These are phyloP conservation scores for Dothistroma septosporum DNA, from an alignment of 2,329 filamentous ascomycete species.

Conservation along the genomic window DNA sequence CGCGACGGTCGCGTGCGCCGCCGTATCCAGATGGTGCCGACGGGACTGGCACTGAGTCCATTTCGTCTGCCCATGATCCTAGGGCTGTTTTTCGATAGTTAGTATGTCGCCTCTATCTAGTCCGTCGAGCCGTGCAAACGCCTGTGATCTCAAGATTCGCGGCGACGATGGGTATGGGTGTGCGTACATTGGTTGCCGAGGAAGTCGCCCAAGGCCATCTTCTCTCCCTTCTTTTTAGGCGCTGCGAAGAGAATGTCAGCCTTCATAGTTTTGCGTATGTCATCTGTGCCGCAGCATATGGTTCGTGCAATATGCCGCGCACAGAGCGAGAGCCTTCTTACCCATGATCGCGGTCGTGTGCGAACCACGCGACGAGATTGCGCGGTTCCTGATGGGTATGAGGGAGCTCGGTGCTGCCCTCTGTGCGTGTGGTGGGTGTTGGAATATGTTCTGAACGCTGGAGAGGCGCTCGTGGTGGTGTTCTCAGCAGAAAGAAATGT, in stretches of 20 bases:
- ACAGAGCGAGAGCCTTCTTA: slow-evolving; percentile 30
- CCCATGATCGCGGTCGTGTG: slow-evolving; percentile 57
- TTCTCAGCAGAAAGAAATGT: neutral
- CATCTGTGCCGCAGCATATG: slow-evolving; percentile 1
- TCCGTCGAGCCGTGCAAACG: neutral
- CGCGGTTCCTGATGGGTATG: slow-evolving; percentile 7
- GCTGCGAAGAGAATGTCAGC: slow-evolving; percentile 28
- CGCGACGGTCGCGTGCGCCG: slow-evolving; percentile 28
- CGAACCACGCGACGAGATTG: slow-evolving; percentile 21
- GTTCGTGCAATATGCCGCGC: slow-evolving; percentile 9
- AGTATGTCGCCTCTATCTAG: slow-evolving; percentile 12
- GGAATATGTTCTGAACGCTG: slow-evolving; percentile 12
- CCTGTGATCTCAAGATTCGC: neutral
- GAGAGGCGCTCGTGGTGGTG: slow-evolving; percentile 8
- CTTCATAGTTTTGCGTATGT: neutral
- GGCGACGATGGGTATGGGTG: neutral
- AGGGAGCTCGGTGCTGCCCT: slow-evolving; percentile 9
- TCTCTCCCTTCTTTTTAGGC: slow-evolving; percentile 86
- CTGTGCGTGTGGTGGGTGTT: slow-evolving; percentile 6
- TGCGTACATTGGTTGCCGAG: slow-evolving; percentile 76
- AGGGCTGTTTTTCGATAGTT: slow-evolving; percentile 51
- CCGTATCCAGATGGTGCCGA: slow-evolving; percentile 26
- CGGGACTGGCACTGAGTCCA: slow-evolving; percentile 57
- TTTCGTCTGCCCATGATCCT: slow-evolving; percentile 98
- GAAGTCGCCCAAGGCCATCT: slow-evolving; percentile 97